phyloP scores from a whole-genome alignment of 2,329 filamentous ascomycete genomes.

The Bipolaris sorokiniana region DNA sequence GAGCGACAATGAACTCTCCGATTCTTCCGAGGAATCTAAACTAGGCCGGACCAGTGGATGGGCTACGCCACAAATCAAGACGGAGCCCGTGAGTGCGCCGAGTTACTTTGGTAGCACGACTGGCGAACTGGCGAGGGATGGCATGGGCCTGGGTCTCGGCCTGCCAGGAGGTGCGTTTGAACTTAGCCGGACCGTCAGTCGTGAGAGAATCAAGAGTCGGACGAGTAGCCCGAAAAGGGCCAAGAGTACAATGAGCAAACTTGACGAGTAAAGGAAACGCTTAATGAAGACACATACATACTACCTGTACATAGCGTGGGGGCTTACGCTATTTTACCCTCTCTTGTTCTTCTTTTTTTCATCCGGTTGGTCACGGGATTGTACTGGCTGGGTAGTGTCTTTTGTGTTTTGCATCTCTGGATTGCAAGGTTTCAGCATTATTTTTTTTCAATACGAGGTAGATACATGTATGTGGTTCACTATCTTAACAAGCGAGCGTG shows the following conservation, averaged over 20 bases:
- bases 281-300: not conserved
- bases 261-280: conserved; percentile 29
- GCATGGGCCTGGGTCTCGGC: conserved; percentile 40
- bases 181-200: conserved; percentile 81
- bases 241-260: conserved; percentile 20
- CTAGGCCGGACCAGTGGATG: conserved; percentile 69
- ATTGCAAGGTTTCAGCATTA: not conserved
- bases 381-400: not conserved
- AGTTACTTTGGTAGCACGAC: conserved; percentile 29
- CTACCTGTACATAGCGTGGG: not conserved
- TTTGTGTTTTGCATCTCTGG: not conserved
- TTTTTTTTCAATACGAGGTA: not conserved
- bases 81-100: conserved; percentile 20
- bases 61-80: conserved; percentile 68
- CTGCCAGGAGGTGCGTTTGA: conserved; percentile 47
- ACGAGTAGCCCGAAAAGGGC: conserved; percentile 56
- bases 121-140: conserved; percentile 37
- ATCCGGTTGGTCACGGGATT: not conserved
- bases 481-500: not conserved
- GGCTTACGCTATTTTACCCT: not conserved
- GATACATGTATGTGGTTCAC: not conserved
- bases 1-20: conserved; percentile 65
- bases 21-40: conserved; percentile 63
- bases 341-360: not conserved
- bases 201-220: conserved; percentile 71